Base-by-base conservation (phyloP, 2,329 filamentous ascomycete genomes). In the Paradendryphiella salina region DNA sequence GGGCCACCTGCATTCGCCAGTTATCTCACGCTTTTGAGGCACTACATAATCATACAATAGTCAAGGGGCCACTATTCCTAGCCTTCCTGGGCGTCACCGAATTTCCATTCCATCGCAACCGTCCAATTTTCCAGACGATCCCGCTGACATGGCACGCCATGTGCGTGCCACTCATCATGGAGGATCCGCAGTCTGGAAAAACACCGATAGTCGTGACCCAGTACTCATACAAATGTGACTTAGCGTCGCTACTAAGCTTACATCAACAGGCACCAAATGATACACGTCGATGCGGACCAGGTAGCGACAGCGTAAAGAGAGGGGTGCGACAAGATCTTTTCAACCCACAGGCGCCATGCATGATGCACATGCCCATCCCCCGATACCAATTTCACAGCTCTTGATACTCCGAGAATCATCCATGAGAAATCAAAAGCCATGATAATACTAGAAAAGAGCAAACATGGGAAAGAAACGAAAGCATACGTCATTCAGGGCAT, bases 21-120 rank as follows among this genome's bases (percentile, higher is more conserved):
- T 53, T 61, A 65, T 50, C 61, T 57, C 46, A 52, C 56, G 57
- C 55, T 63, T 64, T 63, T 60, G 31, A 50, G 55, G 60, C 53
- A 62, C 61, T 71, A 69, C 63, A 65, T 72, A 71, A 67, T 71
- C 62, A 70, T 71, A 72, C 69, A 72, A 61, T 57, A 34, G 57
- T 70, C 67, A 67, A 64, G 46, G 55, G 57, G 53, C 67, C 67
- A 52, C 66, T 66, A 54, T 64, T 60, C 54, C 66, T 59, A 67
- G 49, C 54, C 59, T 54, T 53, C 43, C 42, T 46, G 35, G 26
- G 33, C 35, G 31, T 40, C 38, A 18, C 40, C 37, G 39, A 35
- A 57, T 53, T 45, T 33, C 58, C 36, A 36, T 51, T 43, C 57
- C 38, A 42, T 38, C 46, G 38, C 23, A 33, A 33, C 13, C 13